Conservation (phyloP, 441 rosid genomes). For the Aquilaria agallochum region DNA sequence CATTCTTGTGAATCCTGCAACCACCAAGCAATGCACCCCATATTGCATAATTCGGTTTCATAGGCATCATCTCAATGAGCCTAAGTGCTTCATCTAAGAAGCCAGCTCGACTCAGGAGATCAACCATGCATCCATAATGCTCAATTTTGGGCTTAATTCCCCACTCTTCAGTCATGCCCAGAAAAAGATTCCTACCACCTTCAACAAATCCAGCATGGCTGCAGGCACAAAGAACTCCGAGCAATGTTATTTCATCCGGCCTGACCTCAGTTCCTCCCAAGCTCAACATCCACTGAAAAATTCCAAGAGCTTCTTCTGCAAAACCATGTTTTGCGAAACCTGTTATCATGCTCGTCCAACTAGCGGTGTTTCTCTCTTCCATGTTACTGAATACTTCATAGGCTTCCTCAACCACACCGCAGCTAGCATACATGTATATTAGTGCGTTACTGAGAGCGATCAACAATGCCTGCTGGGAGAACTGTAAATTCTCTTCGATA, state of each 20-base stretch:
- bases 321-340: constrained; percentile 54
- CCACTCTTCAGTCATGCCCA: constrained; percentile 26
- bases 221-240: constrained; percentile 52
- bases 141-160: constrained; percentile 41
- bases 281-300: constrained; percentile 38
- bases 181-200: constrained; percentile 34
- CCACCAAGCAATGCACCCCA: constrained; percentile 60
- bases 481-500: constrained; percentile 17
- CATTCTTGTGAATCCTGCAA: constrained; percentile 43
- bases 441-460: constrained; percentile 47
- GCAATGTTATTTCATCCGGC: constrained; percentile 44
- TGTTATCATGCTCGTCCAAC: constrained; percentile 53
- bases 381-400: constrained; percentile 37
- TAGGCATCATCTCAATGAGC: constrained; percentile 43
- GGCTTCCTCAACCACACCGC: constrained; percentile 45
- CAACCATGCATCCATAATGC: constrained; percentile 61
- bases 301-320: constrained; percentile 35
- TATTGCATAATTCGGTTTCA: constrained; percentile 48
- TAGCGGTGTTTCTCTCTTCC: constrained; percentile 35
- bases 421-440: constrained; percentile 60
- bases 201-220: constrained; percentile 53
- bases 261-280: constrained; percentile 24
- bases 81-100: constrained; percentile 43
- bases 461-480: constrained; percentile 18
- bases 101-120: constrained; percentile 54